A percentile compares a stretch with the other conserved stretches of the same genome.
Evolutionary conservation across 306 rosid genomes (phyloP).

Genomic region (Sicyos baderoa): DNA sequence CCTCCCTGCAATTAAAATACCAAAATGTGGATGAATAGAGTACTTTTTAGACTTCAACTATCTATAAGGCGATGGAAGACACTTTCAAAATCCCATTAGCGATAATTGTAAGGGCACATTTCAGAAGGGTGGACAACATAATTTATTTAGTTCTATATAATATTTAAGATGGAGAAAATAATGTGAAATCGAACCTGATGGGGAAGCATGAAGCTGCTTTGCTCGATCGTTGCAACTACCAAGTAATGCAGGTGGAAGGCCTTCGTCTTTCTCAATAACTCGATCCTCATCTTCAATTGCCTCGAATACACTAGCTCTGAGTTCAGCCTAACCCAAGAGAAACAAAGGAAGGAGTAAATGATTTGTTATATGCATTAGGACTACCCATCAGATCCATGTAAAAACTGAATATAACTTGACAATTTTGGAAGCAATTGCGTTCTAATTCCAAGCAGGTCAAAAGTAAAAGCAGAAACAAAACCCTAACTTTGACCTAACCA

Average conservation of each 20-base stretch:
- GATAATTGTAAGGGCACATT: too few species aligned
- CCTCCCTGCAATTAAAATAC: constrained; percentile 56
- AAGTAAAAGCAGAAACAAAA: constrained; percentile 11
- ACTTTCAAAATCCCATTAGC: too few species aligned
- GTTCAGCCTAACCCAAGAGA: constrained; percentile 56
- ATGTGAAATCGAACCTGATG: constrained; percentile 47
- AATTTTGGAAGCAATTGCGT: background rate
- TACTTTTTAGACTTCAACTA: background rate
- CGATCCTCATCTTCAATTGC: constrained; percentile 98
- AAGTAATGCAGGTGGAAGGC: constrained; percentile 82
- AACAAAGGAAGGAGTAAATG: background rate
- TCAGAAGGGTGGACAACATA: too few species aligned
- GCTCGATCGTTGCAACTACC: constrained; percentile 99
- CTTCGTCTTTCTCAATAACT: constrained; percentile 77
- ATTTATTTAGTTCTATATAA: too few species aligned
- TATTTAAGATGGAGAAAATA: too few species aligned
- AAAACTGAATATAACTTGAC: background rate
- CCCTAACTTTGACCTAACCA: constrained; percentile 17
- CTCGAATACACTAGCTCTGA: constrained; percentile 93
- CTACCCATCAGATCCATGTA: constrained; percentile 4
- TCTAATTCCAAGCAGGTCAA: background rate
- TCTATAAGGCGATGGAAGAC: background rate
- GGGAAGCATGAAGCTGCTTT: constrained; percentile 91
- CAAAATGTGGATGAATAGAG: background rate
- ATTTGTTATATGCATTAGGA: too few species aligned